Conservation (phyloP, 2,329 filamentous ascomycete genomes). For the Monilinia fructigena region DNA sequence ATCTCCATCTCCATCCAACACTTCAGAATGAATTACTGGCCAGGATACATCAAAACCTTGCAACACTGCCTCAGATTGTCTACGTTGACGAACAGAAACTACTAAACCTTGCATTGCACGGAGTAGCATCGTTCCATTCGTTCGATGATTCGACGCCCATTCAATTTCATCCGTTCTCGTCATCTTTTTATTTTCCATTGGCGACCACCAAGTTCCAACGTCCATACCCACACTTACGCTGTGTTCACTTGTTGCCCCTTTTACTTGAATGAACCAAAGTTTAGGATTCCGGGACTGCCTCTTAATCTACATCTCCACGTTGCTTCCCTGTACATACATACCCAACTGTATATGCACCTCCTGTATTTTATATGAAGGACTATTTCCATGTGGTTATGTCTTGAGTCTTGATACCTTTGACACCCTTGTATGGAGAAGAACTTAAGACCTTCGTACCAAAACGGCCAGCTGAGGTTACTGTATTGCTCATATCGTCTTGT, state of each 20-base stretch:
- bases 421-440: conserved; percentile 13
- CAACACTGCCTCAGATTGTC: background rate
- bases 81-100: background rate
- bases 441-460: conserved; percentile 2
- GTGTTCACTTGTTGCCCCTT: conserved; percentile 13
- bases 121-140: background rate
- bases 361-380: background rate
- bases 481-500: background rate
- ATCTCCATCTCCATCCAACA: background rate
- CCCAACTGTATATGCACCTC: background rate
- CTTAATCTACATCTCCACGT: conserved; percentile 19
- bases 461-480: conserved; percentile 19
- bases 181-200: background rate
- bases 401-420: background rate
- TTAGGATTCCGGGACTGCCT: conserved; percentile 8
- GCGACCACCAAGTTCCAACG: background rate
- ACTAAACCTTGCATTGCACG: background rate
- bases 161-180: background rate
- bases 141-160: background rate
- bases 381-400: conserved; percentile 18
- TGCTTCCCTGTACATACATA: conserved; percentile 16
- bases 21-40: background rate
- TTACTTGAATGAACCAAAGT: conserved; percentile 4
- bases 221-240: background rate
- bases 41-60: background rate